Conservation (phyloP, 768 basidiomycete genomes). For the Guyanaporus albipodus region DNA sequence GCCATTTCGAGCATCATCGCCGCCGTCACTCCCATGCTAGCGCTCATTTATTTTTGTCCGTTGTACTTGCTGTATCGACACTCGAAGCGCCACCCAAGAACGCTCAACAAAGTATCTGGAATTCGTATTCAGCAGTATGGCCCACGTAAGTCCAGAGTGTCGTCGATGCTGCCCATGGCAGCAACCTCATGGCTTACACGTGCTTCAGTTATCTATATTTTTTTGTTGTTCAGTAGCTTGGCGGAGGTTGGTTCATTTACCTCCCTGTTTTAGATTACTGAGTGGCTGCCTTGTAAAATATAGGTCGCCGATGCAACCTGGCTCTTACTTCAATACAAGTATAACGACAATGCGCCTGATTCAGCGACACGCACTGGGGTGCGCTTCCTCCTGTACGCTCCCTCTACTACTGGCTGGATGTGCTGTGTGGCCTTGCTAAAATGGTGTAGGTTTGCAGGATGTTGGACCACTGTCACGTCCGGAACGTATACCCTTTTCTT, state of each 20-base stretch:
- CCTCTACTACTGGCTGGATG: neutral
- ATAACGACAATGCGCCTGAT: slow-evolving; percentile 50
- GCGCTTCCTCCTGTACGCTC: slow-evolving; percentile 46
- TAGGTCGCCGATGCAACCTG: slow-evolving; percentile 55
- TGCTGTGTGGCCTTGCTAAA: slow-evolving; percentile 5
- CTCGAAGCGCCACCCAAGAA: slow-evolving; percentile 41
- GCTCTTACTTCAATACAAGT: slow-evolving; percentile 54
- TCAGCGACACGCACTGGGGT: slow-evolving; percentile 40
- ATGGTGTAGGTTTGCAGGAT: slow-evolving; percentile 47
- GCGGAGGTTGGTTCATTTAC: slow-evolving; percentile 36
- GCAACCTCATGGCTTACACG: slow-evolving; percentile 19
- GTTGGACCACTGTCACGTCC: slow-evolving; percentile 57
- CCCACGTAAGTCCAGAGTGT: slow-evolving; percentile 40
- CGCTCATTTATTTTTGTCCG: slow-evolving; percentile 46
- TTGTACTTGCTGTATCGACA: slow-evolving; percentile 49
- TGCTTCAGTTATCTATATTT: slow-evolving; percentile 45
- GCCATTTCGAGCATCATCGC: slow-evolving; percentile 36
- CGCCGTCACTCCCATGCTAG: slow-evolving; percentile 33
- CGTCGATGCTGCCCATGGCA: neutral
- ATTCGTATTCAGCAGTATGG: slow-evolving; percentile 46
- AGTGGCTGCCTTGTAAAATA: slow-evolving; percentile 3
- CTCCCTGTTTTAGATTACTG: neutral
- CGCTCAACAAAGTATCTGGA: slow-evolving; percentile 49
- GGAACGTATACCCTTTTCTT: slow-evolving; percentile 54
- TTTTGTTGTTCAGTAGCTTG: slow-evolving; percentile 47